phyloP scores from a whole-genome alignment of 2,329 filamentous ascomycete genomes.

The Dactylellina haptotyla region DNA sequence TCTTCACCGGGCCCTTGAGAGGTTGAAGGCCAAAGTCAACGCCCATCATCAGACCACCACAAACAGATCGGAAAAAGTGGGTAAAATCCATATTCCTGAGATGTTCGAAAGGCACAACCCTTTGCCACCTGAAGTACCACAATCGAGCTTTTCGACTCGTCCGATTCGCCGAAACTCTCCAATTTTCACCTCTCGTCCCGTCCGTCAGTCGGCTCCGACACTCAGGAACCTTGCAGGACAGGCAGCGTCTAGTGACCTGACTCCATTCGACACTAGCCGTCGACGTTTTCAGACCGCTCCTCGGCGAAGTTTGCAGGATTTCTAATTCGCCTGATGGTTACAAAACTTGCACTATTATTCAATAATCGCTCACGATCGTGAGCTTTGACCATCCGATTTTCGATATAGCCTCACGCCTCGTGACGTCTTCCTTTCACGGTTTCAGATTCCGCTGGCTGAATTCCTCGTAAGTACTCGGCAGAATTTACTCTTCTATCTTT shows the following conservation, averaged over 20 bases:
- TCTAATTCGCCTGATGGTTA: too few species aligned
- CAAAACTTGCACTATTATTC: too few species aligned
- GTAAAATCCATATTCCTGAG: slow-evolving; percentile 36
- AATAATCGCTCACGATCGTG: not conserved
- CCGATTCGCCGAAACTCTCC: not conserved
- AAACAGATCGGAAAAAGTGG: slow-evolving; percentile 4
- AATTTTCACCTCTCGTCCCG: not conserved
- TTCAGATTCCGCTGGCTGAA: too few species aligned
- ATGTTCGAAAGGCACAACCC: slow-evolving; percentile 3
- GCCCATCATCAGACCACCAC: not conserved
- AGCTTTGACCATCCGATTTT: not conserved
- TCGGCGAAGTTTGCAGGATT: not conserved
- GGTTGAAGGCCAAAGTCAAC: not conserved
- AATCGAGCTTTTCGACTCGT: not conserved
- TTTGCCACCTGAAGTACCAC: not conserved
- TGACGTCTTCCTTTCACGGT: too few species aligned
- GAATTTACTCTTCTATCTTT: too few species aligned
- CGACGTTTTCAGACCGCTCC: slow-evolving; percentile 6
- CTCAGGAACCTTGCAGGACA: not conserved
- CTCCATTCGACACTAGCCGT: not conserved
- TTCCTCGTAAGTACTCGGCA: too few species aligned
- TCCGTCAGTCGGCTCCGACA: not conserved
- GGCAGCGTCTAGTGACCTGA: not conserved
- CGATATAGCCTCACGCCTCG: too few species aligned
- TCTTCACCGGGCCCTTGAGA: not conserved